A percentile compares a stretch with the other conserved stretches of the same genome.
Conservation (phyloP, 176 grass and related monocot genomes). For the Rhynchospora breviuscula region DNA sequence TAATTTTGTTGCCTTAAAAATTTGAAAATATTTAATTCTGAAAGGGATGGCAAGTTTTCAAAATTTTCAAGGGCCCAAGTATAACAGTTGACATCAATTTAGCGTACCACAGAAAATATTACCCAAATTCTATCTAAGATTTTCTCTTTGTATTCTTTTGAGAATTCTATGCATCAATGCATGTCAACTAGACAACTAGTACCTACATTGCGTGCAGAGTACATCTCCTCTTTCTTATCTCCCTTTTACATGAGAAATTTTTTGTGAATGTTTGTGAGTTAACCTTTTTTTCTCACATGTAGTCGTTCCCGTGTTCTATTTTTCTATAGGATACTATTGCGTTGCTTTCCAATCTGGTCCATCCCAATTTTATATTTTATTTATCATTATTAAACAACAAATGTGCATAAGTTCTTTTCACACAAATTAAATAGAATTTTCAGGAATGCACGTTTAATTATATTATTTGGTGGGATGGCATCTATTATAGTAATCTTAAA, state of each 20-base stretch:
- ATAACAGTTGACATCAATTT: neutral
- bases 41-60: neutral
- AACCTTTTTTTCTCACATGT: neutral
- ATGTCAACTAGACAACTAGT: neutral
- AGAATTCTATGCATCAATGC: neutral
- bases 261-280: too few species aligned
- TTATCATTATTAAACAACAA: neutral
- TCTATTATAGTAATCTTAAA: neutral
- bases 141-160: neutral
- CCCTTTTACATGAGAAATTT: neutral
- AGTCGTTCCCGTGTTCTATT: neutral
- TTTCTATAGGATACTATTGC: neutral
- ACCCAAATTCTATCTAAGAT: neutral
- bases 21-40: neutral
- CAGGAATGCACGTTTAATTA: neutral
- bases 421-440: neutral
- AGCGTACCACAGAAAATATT: neutral
- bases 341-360: neutral
- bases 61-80: neutral
- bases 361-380: neutral
- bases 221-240: neutral
- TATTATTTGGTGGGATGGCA: neutral
- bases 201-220: neutral
- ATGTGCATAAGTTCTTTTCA: neutral
- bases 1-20: neutral